phyloP scores from a whole-genome alignment of 345 rosid genomes.

The Lumnitzera racemosa region DNA sequence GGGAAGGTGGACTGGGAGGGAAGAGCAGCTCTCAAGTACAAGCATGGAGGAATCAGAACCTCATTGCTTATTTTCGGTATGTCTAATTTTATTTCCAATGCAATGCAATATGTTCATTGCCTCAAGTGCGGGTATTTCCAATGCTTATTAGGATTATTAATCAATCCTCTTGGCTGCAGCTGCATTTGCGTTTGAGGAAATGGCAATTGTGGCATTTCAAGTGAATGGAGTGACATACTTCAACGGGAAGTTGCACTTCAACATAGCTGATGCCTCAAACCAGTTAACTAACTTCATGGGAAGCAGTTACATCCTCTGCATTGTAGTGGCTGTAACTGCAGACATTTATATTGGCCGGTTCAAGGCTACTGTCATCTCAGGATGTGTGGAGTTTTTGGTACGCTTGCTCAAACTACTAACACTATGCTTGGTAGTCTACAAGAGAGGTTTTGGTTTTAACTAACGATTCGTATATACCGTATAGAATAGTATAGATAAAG shows the following conservation, averaged over 20 bases:
- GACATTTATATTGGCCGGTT: constrained; percentile 45
- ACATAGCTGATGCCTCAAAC: constrained; percentile 50
- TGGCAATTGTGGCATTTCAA: constrained; percentile 34
- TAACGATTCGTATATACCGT: too few relatives aligned
- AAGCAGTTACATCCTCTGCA: constrained; percentile 31
- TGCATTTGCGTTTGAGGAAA: constrained; percentile 28
- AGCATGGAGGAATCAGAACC: constrained; percentile 45
- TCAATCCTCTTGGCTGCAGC: constrained; percentile 20
- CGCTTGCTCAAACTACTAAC: not conserved
- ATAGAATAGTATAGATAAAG: too few relatives aligned
- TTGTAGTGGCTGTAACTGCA: constrained; percentile 36
- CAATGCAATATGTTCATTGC: not conserved
- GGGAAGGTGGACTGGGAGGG: constrained; percentile 63
- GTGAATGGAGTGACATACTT: constrained; percentile 49
- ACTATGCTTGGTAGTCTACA: too few relatives aligned
- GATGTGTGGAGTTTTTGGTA: constrained; percentile 44
- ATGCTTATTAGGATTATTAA: not conserved
- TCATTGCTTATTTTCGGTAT: constrained; percentile 33
- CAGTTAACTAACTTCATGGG: constrained; percentile 52
- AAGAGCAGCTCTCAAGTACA: constrained; percentile 31
- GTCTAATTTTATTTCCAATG: not conserved
- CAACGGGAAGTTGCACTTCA: constrained; percentile 39
- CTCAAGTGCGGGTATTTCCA: not conserved
- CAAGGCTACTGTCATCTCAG: constrained; percentile 33
- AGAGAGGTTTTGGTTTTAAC: too few relatives aligned